phyloP scores from a whole-genome alignment of 2,329 filamentous ascomycete species.

The Beauveria brongniartii region DNA sequence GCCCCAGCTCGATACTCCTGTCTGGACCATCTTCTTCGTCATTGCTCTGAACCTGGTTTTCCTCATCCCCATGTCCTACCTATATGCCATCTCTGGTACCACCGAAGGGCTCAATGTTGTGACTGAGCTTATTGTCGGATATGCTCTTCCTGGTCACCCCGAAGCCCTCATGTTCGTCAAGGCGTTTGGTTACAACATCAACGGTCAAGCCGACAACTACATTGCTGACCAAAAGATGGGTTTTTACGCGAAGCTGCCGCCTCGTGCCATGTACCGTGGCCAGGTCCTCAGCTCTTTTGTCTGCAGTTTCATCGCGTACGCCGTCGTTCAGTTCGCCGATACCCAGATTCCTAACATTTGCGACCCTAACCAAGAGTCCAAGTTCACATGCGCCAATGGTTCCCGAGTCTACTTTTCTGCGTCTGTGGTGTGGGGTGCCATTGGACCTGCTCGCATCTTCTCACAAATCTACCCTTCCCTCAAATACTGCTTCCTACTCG shows the following conservation, averaged over 20 bases:
- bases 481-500: slow-evolving; percentile 14
- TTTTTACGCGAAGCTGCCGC: slow-evolving; percentile 22
- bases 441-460: slow-evolving; percentile 28
- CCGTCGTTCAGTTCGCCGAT: slow-evolving; percentile 30
- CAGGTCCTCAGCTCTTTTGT: slow-evolving; percentile 36
- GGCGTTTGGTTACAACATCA: slow-evolving; percentile 32
- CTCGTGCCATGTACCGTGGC: slow-evolving; percentile 26
- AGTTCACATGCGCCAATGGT: slow-evolving; percentile 22
- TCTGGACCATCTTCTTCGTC: slow-evolving; percentile 24
- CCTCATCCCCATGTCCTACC: slow-evolving; percentile 31
- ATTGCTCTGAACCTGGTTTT: slow-evolving; percentile 31
- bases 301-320: slow-evolving; percentile 34
- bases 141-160: slow-evolving; percentile 25
- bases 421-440: slow-evolving; percentile 24
- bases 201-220: slow-evolving; percentile 33
- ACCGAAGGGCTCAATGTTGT: slow-evolving; percentile 40
- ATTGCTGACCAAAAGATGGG: slow-evolving; percentile 27
- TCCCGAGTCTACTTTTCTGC: slow-evolving; percentile 26
- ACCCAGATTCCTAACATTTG: slow-evolving; percentile 23
- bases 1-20: slow-evolving; percentile 21
- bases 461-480: slow-evolving; percentile 15
- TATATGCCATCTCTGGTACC: slow-evolving; percentile 34
- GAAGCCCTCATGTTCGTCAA: slow-evolving; percentile 51
- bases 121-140: slow-evolving; percentile 29
- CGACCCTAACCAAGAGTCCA: slow-evolving; percentile 24